Base-by-base conservation (phyloP, 192 early-diverging fungal species). In the Rhizophagus sp. region DNA sequence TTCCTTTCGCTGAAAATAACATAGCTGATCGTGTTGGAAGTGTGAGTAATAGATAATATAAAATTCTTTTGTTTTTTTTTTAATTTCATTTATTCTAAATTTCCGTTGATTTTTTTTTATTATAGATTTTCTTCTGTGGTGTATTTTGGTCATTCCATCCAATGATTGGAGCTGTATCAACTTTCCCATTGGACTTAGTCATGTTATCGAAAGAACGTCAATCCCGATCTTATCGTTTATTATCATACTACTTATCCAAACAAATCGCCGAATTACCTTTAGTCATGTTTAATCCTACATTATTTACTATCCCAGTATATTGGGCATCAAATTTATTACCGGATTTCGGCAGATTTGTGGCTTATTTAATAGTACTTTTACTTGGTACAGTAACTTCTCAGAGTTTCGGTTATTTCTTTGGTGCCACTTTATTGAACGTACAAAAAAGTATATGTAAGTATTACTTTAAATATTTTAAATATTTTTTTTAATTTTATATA, bases 181-280 rank as follows among this genome's bases (percentile, higher is more conserved):
- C 75, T 65, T 77, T 77, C 22, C 62, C 75, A 27, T 64, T 77
- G 39, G 75, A 77, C 15, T 33, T 41, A 25, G 63, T 39, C 2
- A 19, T 76, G 49, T 22, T 76, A 11, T 64, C 24, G 3, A 76
- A 76, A 76, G 75, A 76, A 44, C 75, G 75, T 27, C 75, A 76
- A 34, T 76, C 75, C 47, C 75, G 75, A 30, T 76, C 75, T 15
- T 76, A 76, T 64, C 75, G 75, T 30, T 34, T 76, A 36, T 24
- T 52, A 4, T 7, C 75, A 13, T 76, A 76, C 19, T 77, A 63
- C 34, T 9, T 77, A 9, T 44, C 75, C 4, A 77, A 77, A 47
- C 34, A 41, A 64, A 22, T 65, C 1, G 75, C 75, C 4, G 75
- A 77, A 64, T n/a, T 77, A 11, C 39, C 62, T 10, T 41, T 77